Base-by-base conservation (phyloP, 2,329 filamentous ascomycete genomes). In the Ophiostoma montium region DNA sequence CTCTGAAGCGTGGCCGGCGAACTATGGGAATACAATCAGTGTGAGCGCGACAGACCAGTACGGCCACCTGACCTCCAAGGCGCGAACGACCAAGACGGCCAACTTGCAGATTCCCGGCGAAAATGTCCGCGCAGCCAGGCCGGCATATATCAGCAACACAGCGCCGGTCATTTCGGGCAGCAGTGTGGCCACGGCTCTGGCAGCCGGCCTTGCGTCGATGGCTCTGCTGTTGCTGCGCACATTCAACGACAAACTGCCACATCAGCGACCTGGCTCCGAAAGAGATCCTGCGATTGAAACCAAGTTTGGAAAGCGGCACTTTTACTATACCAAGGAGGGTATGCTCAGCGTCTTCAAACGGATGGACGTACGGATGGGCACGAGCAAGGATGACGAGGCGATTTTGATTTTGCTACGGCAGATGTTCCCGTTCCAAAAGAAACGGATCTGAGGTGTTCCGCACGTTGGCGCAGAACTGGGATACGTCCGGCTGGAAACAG, bases 171-270 rank as follows among this genome's bases (percentile, higher is more conserved):
- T 50, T 5, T 50, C 50, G 1, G 21, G 61, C 0, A 59, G 55
- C 0, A 61, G 57, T 9, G 53, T 62, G 9, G 58, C 60, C 0
- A 63, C 61, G 3, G 61, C 61, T 0, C 49, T 62, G 2, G 61
- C 59, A 1, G 52, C 59, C 2, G 62, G 61, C 0, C 51, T 61
- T 23, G 60, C 61, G 2, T 60, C 60, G 9, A 39, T 63, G 36
- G 31, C 38, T n/a, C 32, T 51, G 19, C 18, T 50, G 31, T n/a
- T 50, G 38, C 31, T 50, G 31, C 16, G 31, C 5, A 48, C 38
- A 15, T 50, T 41, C 42, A 47, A 50, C 18, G 43, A 46, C 2
- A 23, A 19, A 1, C 41, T 43, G 5, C 27, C 13, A 18, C 16
- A 7, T 19, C 13, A 18, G n/a, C 19, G 10, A 19, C 19, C 23